Evolutionary conservation across 805 yeast species (phyloP), one percentile per base, ranked within the genome.

Genomic region (Jamesozyma jinghongensis): DNA sequence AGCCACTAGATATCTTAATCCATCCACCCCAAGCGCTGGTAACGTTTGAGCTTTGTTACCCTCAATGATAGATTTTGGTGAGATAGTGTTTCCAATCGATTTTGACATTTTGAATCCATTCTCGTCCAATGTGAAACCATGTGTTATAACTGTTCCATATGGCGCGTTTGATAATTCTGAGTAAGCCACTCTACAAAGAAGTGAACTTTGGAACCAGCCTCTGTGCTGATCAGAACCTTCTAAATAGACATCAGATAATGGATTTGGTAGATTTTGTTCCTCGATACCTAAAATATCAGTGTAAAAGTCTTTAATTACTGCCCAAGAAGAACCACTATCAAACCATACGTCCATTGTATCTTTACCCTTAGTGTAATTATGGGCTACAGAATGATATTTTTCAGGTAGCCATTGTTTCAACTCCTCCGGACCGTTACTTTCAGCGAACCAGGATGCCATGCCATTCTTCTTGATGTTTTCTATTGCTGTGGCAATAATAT

Each of bases 321-420:
- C 66, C 97, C 98, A 92, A 27, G 92, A 80, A 0, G 94, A 76
- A 0, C 99, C 99, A 31, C 95, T 83, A 61, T 92, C 99, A 65
- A 92, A 90, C 99, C 99, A 92, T 16, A 92, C 98, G 63, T 92
- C 99, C 87, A 92, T 83, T 0, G 98, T 92, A 51, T 92, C 98
- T 34, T 69, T 73, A 1, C 95, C 90, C 52, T 85, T 81, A 19
- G 55, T 53, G 47, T 70, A 82, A 2, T 66, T 51, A 2, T 51
- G 41, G 0, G 77, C 80, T 22, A 65, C 53, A 14, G 52, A 59
- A 19, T 67, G 60, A 40, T 67, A 65, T 2, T 61, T 50, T 2
- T 66, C 68, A 0, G 96, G 96, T 13, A 92, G 59, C 97, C 97
- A 92, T 45, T 53, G 50, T 27, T 44, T 40, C 48, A 56, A 49